Conservation (phyloP, 441 rosid species). For the Francoa sonchifolia region DNA sequence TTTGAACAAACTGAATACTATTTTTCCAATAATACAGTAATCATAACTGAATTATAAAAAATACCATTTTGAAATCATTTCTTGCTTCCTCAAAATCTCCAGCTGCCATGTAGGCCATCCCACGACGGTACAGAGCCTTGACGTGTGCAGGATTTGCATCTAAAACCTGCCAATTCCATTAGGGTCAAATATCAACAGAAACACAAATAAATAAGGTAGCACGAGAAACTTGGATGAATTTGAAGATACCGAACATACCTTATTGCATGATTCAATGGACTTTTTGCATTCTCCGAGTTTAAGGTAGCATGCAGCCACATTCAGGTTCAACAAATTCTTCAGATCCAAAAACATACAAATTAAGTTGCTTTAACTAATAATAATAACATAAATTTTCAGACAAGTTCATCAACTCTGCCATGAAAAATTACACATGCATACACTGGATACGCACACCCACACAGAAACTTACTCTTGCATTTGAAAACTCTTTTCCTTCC, state of each 20-base stretch:
- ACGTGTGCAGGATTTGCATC: constrained; percentile 77
- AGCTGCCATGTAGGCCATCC: constrained; percentile 75
- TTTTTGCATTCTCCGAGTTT: constrained; percentile 84
- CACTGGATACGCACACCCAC: no score
- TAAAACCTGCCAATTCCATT: constrained; percentile 40
- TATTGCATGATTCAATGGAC: constrained; percentile 76
- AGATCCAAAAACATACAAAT: constrained; percentile 7
- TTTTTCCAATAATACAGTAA: no score
- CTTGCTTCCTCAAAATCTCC: constrained; percentile 87
- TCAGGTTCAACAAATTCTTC: constrained; percentile 71
- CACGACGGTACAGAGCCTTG: constrained; percentile 90
- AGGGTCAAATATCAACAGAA: not conserved
- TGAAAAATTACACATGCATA: no score
- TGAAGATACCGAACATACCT: constrained; percentile 39
- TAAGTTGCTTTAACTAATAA: not conserved
- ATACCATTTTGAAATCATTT: constrained; percentile 68
- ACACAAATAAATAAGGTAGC: not conserved
- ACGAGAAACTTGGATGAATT: no score
- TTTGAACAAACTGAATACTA: no score
- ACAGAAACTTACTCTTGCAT: constrained; percentile 54
- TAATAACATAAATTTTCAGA: no score
- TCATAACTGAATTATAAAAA: not conserved
- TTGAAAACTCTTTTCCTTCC: constrained; percentile 75
- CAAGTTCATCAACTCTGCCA: no score
- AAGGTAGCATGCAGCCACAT: constrained; percentile 83